Evolutionary conservation across 2,329 filamentous ascomycete species (phyloP).

Genomic region (Monosporascus sp.): DNA sequence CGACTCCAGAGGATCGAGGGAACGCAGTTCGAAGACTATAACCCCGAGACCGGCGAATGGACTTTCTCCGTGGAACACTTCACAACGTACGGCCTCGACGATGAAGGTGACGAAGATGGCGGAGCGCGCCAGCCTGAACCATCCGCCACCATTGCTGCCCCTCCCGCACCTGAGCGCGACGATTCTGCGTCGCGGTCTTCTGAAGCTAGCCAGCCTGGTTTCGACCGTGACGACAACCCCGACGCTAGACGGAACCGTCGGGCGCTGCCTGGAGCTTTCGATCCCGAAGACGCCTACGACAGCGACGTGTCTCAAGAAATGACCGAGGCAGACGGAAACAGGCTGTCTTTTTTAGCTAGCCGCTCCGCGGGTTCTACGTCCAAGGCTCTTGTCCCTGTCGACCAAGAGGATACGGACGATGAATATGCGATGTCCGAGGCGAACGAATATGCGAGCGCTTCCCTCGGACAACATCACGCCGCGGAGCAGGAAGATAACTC

Average conservation of each 20-base stretch:
- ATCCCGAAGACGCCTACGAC: constrained; percentile 50
- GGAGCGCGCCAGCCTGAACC: constrained; percentile 45
- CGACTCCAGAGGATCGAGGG: constrained; percentile 73
- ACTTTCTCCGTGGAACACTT: constrained; percentile 92
- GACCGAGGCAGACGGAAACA: constrained; percentile 35
- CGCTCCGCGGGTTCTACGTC: constrained; percentile 79
- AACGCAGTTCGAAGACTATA: constrained; percentile 79
- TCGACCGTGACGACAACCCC: constrained; percentile 50
- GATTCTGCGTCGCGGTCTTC: constrained; percentile 19
- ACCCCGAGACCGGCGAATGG: constrained; percentile 78
- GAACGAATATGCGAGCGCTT: constrained; percentile 74
- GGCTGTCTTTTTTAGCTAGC: constrained; percentile 86
- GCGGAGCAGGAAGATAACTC: constrained; percentile 63
- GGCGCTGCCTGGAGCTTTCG: constrained; percentile 75
- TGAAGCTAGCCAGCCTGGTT: constrained; percentile 32
- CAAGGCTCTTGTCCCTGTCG: constrained; percentile 53
- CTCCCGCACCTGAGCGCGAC: constrained; percentile 9
- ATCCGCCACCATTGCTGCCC: constrained; percentile 18
- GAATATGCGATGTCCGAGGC: constrained; percentile 72
- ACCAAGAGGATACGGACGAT: constrained; percentile 64
- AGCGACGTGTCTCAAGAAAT: constrained; percentile 45
- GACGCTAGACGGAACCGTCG: constrained; percentile 46
- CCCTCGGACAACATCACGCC: constrained; percentile 66
- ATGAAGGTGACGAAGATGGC: constrained; percentile 68
- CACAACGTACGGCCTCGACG: constrained; percentile 87